Percentiles rank a stretch among this genome's conserved stretches.
Conservation (phyloP, 371 early-diverging fungal genomes). For the Smittium mucronatum region DNA sequence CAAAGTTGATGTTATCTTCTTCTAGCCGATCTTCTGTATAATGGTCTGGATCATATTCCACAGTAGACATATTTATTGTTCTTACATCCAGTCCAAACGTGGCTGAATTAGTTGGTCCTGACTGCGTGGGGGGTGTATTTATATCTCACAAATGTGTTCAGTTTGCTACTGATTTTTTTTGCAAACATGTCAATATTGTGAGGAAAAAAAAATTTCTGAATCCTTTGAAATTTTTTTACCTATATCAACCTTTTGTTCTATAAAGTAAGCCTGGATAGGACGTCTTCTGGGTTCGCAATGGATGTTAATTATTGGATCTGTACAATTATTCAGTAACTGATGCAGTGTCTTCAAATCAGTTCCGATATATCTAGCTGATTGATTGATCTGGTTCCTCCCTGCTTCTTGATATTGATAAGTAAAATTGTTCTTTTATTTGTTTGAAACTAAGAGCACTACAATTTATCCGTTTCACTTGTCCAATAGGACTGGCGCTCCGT, state of each 20-base stretch:
- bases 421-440: no score
- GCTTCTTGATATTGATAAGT: neutral
- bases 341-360: neutral
- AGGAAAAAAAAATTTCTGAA: neutral
- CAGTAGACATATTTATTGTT: neutral
- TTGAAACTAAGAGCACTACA: no score
- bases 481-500: no score
- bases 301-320: neutral
- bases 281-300: neutral
- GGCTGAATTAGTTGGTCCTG: neutral
- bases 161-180: neutral
- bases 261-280: neutral
- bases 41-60: neutral
- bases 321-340: neutral
- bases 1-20: neutral
- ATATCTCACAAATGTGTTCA: neutral
- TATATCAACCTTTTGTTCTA: neutral
- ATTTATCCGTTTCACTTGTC: no score
- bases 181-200: neutral
- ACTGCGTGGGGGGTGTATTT: neutral
- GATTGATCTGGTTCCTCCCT: conserved; percentile 3
- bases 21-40: neutral
- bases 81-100: neutral
- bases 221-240: neutral
- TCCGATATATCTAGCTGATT: neutral